Evolutionary conservation across 148 eudicot species (phyloP).

Genomic region (Rhododendron henanense): DNA sequence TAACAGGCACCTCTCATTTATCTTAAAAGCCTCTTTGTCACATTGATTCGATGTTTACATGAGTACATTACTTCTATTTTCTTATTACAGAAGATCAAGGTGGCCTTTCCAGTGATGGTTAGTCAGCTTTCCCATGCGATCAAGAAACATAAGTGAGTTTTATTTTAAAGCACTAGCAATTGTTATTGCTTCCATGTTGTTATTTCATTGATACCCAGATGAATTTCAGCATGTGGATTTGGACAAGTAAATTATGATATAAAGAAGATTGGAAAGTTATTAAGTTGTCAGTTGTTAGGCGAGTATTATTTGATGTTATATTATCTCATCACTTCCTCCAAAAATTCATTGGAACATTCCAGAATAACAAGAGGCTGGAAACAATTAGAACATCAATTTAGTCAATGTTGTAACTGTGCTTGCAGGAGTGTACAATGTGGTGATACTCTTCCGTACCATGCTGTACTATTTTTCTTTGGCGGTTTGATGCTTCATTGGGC

Average conservation of each 20-base stretch:
- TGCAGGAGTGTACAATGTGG: too few species aligned
- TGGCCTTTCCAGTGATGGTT: constrained; percentile 50
- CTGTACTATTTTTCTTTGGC: background rate
- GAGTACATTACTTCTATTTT: background rate
- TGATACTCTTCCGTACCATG: background rate
- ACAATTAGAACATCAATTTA: background rate
- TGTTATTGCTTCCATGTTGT: background rate
- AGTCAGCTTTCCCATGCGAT: constrained; percentile 51
- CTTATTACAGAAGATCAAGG: constrained; percentile 42
- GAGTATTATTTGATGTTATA: background rate
- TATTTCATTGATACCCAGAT: background rate
- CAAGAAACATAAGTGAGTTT: constrained; percentile 69
- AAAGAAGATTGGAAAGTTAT: background rate
- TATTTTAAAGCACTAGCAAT: background rate
- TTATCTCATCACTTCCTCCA: background rate
- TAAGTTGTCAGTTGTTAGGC: background rate
- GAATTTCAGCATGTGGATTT: background rate
- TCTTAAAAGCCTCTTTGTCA: background rate
- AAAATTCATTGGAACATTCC: background rate
- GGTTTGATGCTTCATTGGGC: background rate
- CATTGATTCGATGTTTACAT: background rate
- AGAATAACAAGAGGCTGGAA: background rate
- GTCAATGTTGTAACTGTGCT: background rate
- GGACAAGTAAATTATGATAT: constrained; percentile 1
- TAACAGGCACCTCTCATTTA: background rate